These are phyloP conservation scores for Kondoa malvinella DNA, from an alignment of 768 basidiomycete genomes.

Conservation along the genomic window DNA sequence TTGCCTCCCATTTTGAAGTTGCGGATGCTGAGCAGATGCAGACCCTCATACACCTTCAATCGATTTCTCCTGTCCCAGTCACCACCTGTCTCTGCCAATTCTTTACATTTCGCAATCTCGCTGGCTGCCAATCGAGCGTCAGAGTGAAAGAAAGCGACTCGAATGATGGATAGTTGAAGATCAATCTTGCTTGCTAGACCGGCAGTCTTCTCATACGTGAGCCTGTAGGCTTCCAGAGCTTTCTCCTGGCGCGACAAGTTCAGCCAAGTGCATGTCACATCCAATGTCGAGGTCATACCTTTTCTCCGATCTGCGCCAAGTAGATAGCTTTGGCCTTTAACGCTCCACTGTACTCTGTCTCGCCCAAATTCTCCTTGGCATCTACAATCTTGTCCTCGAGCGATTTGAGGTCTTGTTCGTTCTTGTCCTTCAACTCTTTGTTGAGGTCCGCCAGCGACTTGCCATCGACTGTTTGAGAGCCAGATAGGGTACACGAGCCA, in stretches of 20 bases:
- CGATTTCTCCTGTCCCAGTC: conserved; percentile 97
- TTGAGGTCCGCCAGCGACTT: conserved; percentile 2
- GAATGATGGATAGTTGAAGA: conserved; percentile 67
- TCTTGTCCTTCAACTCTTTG: conserved; percentile 45
- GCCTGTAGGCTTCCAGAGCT: conserved; percentile 61
- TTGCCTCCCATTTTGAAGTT: conserved; percentile 76
- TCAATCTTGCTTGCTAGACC: conserved; percentile 87
- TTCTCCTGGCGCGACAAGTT: conserved; percentile 42
- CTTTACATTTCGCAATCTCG: conserved; percentile 65
- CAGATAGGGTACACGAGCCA: no score
- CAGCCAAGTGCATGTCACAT: neutral
- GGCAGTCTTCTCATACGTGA: conserved; percentile 77
- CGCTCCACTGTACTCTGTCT: conserved; percentile 79
- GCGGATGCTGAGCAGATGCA: conserved; percentile 71
- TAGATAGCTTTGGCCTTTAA: conserved; percentile 70
- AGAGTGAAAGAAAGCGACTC: conserved; percentile 77
- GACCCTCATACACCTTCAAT: conserved; percentile 82
- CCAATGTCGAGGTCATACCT: conserved; percentile 30
- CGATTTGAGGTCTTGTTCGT: conserved; percentile 52
- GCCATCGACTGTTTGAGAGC: neutral
- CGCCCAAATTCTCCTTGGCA: conserved; percentile 77
- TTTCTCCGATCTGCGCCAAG: conserved; percentile 75
- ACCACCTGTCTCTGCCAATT: conserved; percentile 75
- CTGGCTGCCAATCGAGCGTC: conserved; percentile 54
- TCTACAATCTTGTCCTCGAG: conserved; percentile 65